phyloP scores from a whole-genome alignment of 306 rosid species.

The Rubus parviflorus region DNA sequence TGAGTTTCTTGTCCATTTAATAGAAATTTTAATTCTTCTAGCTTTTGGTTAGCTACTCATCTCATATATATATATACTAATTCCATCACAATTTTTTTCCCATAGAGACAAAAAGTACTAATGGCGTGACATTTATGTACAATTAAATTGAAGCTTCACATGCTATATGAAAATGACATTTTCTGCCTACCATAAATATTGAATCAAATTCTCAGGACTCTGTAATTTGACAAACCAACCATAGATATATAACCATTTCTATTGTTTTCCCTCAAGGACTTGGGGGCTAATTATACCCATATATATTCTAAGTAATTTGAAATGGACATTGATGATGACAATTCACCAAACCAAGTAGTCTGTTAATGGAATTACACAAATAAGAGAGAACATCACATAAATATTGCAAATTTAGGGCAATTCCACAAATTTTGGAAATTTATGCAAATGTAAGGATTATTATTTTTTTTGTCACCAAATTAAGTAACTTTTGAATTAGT shows the following conservation, averaged over 20 bases:
- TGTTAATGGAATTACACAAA: background rate
- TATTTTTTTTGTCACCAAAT: background rate
- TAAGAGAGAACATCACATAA: background rate
- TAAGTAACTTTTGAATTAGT: no score
- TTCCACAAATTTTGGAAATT: background rate
- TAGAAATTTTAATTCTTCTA: no score
- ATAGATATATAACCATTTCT: background rate
- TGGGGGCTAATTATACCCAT: background rate
- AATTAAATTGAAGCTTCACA: background rate
- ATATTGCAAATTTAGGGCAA: background rate
- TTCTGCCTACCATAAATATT: background rate
- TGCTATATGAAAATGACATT: background rate
- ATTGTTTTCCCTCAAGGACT: background rate
- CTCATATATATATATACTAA: no score
- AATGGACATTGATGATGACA: background rate
- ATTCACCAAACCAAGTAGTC: background rate
- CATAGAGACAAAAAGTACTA: background rate
- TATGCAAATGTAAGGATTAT: background rate
- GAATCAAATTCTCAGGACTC: background rate
- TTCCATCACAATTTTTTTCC: no score
- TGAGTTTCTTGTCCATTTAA: no score
- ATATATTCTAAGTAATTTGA: background rate
- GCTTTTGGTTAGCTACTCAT: no score
- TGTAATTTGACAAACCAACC: background rate
- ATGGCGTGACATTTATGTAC: background rate